Percentiles rank a stretch among this genome's conserved stretches.
phyloP scores from a whole-genome alignment of 1,139 yeast species.

The Meyerozyma carpophila region DNA sequence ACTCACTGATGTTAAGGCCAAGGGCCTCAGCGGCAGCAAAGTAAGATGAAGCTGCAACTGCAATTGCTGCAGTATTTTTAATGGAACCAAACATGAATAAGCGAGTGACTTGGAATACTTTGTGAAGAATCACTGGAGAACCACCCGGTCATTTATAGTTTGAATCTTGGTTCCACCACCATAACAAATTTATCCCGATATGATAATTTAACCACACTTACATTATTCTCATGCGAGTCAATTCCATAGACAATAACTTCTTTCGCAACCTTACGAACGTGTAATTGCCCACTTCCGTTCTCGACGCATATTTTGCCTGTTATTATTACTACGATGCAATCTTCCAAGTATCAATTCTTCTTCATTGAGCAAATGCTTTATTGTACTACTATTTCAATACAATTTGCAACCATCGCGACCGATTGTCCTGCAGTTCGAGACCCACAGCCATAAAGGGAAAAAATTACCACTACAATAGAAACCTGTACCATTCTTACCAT shows the following conservation, averaged over 20 bases:
- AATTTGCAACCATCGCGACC: background rate
- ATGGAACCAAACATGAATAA: background rate
- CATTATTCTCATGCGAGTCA: background rate
- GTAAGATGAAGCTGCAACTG: conserved; percentile 1
- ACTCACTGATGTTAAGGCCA: background rate
- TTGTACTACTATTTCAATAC: background rate
- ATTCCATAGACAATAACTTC: background rate
- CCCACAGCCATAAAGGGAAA: background rate
- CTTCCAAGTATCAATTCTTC: background rate
- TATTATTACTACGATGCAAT: background rate
- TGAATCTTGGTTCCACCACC: background rate
- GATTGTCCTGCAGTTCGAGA: background rate
- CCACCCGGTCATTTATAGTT: background rate
- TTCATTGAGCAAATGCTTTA: background rate
- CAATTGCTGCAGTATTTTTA: background rate
- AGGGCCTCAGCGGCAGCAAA: background rate
- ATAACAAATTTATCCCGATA: background rate
- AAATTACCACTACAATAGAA: background rate
- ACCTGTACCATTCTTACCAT: background rate
- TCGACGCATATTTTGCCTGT: background rate
- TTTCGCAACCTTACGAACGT: background rate
- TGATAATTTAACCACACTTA: background rate
- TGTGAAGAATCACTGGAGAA: background rate
- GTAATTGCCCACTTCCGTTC: background rate
- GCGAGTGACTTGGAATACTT: background rate